A percentile compares a stretch with the other conserved stretches of the same genome.
phyloP scores from a whole-genome alignment of 257 asterid species.

The Gardenia jasminoides region DNA sequence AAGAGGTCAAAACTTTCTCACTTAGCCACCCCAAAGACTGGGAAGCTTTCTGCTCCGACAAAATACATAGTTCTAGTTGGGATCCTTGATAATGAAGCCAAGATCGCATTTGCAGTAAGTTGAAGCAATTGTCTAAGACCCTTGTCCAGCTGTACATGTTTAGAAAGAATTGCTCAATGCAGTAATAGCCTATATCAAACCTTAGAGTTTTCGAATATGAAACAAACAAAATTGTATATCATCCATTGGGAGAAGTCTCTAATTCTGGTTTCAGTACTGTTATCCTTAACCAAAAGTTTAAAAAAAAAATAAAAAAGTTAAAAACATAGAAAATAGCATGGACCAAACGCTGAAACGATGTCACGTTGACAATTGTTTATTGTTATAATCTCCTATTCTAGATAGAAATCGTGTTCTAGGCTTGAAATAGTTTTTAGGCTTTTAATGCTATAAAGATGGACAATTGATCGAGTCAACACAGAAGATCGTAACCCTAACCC shows the following conservation, averaged over 20 bases:
- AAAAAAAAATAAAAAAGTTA: too few relatives aligned
- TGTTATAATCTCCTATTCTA: too few relatives aligned
- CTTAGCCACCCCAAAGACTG: background rate
- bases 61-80: background rate
- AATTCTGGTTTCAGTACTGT: too few relatives aligned
- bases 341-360: background rate
- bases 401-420: background rate
- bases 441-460: too few relatives aligned
- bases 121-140: background rate
- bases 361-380: too few relatives aligned
- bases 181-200: too few relatives aligned
- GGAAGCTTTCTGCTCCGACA: background rate
- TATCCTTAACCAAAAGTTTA: too few relatives aligned
- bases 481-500: background rate
- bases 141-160: background rate
- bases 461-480: background rate
- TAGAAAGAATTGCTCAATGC: too few relatives aligned
- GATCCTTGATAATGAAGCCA: background rate
- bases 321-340: background rate
- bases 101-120: background rate
- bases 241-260: background rate
- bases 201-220: too few relatives aligned
- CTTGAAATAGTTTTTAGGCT: background rate
- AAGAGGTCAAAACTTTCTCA: too few relatives aligned
- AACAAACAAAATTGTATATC: too few relatives aligned